phyloP scores from a whole-genome alignment of 208 protist genomes.

The Blechomonas ayalai region DNA sequence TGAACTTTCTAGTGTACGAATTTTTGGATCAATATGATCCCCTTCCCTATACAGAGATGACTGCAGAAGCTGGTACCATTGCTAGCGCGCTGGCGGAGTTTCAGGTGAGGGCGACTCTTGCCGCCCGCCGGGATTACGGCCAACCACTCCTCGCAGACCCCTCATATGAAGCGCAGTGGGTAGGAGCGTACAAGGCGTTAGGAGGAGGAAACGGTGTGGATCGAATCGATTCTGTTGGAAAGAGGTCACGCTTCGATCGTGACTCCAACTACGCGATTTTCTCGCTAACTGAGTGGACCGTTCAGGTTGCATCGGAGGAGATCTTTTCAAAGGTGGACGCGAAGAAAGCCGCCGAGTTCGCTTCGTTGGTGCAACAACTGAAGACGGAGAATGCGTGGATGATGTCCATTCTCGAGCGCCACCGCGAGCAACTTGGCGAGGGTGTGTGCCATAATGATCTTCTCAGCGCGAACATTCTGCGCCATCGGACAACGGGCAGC shows the following conservation, averaged over 20 bases:
- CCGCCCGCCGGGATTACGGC: conserved; percentile 37
- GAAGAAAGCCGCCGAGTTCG: conserved; percentile 44
- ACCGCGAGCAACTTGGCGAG: conserved; percentile 34
- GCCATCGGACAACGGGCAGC: conserved; percentile 25
- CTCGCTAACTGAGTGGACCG: conserved; percentile 63
- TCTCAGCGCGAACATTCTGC: conserved; percentile 89
- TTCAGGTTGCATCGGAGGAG: conserved; percentile 38
- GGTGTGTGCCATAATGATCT: conserved; percentile 89
- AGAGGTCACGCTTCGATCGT: conserved; percentile 40
- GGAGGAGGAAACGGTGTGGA: background rate
- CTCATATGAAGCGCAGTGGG: conserved; percentile 7
- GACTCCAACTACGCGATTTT: conserved; percentile 77
- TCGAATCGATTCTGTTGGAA: background rate
- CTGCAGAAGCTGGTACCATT: conserved; percentile 33
- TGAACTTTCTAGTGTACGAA: conserved; percentile 82
- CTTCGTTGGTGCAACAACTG: conserved; percentile 21
- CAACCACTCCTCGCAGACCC: conserved; percentile 27
- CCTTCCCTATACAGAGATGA: conserved; percentile 65
- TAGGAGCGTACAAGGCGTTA: background rate
- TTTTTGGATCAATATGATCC: conserved; percentile 56
- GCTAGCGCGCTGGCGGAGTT: conserved; percentile 53
- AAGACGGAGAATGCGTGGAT: conserved; percentile 36
- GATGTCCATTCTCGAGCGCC: conserved; percentile 19
- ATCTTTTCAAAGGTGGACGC: conserved; percentile 43
- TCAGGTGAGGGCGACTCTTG: conserved; percentile 68